These are phyloP conservation scores for Trametes cingulata DNA, from an alignment of 768 basidiomycete species.

Conservation along the genomic window DNA sequence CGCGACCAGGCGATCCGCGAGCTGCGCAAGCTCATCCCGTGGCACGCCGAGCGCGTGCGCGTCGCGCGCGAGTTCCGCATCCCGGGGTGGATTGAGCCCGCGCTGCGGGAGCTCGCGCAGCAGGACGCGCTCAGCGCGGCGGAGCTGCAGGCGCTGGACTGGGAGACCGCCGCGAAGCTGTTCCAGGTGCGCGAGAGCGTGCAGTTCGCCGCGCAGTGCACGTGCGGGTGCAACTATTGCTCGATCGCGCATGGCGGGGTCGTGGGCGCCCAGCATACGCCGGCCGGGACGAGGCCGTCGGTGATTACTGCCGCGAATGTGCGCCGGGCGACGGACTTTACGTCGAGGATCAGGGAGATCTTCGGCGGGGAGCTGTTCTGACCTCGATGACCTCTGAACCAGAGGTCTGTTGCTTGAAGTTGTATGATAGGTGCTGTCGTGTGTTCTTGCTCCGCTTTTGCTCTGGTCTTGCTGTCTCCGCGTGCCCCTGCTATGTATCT, in stretches of 20 bases:
- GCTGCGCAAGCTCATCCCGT: not conserved
- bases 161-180: conserved; percentile 10
- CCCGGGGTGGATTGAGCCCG: conserved; percentile 18
- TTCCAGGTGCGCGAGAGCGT: conserved; percentile 11
- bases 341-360: conserved; percentile 6
- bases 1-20: conserved; percentile 12
- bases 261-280: not conserved
- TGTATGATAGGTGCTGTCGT: too few relatives aligned
- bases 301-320: not conserved
- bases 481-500: too few relatives aligned
- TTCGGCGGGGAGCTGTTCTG: conserved; percentile 12
- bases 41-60: conserved; percentile 9
- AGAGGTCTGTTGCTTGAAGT: too few relatives aligned
- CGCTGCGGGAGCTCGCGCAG: conserved; percentile 11
- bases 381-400: not conserved
- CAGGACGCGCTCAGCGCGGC: conserved; percentile 4
- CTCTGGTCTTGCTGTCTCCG: too few relatives aligned
- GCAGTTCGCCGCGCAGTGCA: not conserved
- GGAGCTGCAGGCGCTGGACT: conserved; percentile 14
- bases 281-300: not conserved
- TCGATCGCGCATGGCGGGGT: not conserved
- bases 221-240: conserved; percentile 19
- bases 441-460: too few relatives aligned
- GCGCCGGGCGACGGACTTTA: conserved; percentile 5
- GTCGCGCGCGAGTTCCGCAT: conserved; percentile 9